phyloP scores from a whole-genome alignment of 306 rosid species.

The Argentina anserina region DNA sequence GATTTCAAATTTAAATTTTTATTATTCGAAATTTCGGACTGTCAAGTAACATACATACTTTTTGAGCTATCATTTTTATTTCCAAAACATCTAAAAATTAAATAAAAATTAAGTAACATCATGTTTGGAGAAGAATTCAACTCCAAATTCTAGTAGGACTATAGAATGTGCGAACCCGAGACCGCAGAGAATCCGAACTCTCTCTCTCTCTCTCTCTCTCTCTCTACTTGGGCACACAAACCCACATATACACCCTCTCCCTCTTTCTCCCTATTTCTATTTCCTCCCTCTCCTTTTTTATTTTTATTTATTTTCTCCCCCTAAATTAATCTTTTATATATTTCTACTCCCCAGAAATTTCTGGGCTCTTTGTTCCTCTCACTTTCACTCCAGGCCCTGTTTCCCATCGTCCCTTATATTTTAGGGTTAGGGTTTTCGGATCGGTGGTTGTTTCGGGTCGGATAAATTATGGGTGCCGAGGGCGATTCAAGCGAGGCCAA shows the following conservation, averaged over 20 bases:
- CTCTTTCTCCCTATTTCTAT: not conserved
- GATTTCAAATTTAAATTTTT: too few species aligned
- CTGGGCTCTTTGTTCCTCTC: conserved; percentile 3
- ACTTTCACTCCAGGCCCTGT: not conserved
- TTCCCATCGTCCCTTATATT: not conserved
- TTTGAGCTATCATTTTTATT: too few species aligned
- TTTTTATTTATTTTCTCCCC: not conserved
- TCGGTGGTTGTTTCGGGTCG: conserved; percentile 15
- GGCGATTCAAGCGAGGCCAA: conserved; percentile 43
- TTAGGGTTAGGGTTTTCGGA: conserved; percentile 31
- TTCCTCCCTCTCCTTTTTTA: not conserved
- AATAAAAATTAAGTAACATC: too few species aligned
- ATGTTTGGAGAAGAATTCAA: too few species aligned
- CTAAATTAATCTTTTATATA: not conserved
- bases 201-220: too few species aligned
- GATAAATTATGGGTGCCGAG: conserved; percentile 36
- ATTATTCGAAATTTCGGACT: too few species aligned
- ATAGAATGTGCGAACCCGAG: too few species aligned
- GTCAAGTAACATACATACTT: too few species aligned
- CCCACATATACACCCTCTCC: not conserved
- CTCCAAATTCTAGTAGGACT: too few species aligned
- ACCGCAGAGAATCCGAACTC: too few species aligned
- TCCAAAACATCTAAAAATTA: too few species aligned
- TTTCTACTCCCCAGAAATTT: not conserved
- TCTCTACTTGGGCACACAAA: conserved; percentile 15